A percentile compares a stretch with the other conserved stretches of the same genome.
Conservation (phyloP, 2,329 filamentous ascomycete genomes). For the Phoma sp. region DNA sequence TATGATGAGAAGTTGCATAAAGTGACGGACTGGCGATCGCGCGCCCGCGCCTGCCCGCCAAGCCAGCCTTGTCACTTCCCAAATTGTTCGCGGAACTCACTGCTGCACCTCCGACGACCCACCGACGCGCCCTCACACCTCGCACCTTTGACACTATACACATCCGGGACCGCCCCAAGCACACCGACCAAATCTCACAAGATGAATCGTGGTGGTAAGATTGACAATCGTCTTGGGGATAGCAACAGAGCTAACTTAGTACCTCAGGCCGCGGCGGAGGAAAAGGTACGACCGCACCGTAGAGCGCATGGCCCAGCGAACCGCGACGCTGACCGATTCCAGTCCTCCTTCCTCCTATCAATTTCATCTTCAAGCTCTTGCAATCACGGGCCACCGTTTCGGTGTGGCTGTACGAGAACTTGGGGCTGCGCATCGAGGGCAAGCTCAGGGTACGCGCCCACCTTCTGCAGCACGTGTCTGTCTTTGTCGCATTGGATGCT, state of each 20-base stretch:
- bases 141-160: not conserved
- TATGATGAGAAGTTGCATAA: conserved; percentile 36
- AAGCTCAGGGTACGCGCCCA: conserved; percentile 78
- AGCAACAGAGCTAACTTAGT: conserved; percentile 32
- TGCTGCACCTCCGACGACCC: conserved; percentile 28
- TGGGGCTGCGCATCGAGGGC: conserved; percentile 91
- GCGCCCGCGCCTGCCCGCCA: conserved; percentile 30
- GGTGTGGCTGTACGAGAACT: conserved; percentile 97
- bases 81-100: conserved; percentile 35
- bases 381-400: conserved; percentile 83
- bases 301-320: conserved; percentile 10
- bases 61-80: conserved; percentile 33
- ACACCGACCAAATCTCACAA: not conserved
- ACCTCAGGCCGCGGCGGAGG: conserved; percentile 62
- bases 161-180: conserved; percentile 5
- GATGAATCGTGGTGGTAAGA: conserved; percentile 17
- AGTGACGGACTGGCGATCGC: conserved; percentile 30
- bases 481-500: conserved; percentile 15
- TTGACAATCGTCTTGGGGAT: too few species aligned
- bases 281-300: conserved; percentile 40
- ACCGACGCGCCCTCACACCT: conserved; percentile 11
- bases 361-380: conserved; percentile 93
- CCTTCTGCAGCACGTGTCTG: not conserved
- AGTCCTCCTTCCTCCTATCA: conserved; percentile 78
- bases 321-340: conserved; percentile 1